A percentile compares a stretch with the other conserved stretches of the same genome.
Conservation (phyloP, 768 basidiomycete species). For the Daedaleopsis sinensis region DNA sequence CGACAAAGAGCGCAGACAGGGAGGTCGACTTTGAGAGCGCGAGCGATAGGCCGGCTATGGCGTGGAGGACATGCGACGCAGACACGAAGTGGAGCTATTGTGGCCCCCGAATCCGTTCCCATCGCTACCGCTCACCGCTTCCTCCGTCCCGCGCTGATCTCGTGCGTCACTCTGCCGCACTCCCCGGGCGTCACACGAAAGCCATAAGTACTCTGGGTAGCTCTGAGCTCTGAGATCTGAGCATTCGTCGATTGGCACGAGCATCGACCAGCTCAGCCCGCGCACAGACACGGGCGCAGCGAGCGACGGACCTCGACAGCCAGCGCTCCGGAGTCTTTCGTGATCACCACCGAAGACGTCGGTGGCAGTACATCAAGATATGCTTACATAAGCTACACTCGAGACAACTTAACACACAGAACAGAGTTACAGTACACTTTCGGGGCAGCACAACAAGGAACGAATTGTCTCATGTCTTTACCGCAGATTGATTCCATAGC, state of each 20-base stretch:
- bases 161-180: too few species aligned
- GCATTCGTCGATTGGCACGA: too few species aligned
- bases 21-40: not conserved
- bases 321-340: not conserved
- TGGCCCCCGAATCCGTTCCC: conserved; percentile 5
- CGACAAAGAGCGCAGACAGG: not conserved
- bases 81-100: conserved; percentile 10
- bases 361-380: not conserved
- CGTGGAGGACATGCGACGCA: not conserved
- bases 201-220: too few species aligned
- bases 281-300: not conserved
- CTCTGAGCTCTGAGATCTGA: too few species aligned
- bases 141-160: not conserved
- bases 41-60: conserved; percentile 10
- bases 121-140: conserved; percentile 9
- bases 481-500: conserved; percentile 44
- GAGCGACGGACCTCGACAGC: too few species aligned
- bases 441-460: not conserved
- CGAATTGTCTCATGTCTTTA: not conserved
- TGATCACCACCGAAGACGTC: not conserved
- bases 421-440: not conserved
- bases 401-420: conserved; percentile 1
- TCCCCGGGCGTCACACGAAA: too few species aligned
- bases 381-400: conserved; percentile 19
- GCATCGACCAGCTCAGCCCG: too few species aligned